These are phyloP conservation scores for Gossypium thurberi DNA, from an alignment of 345 rosid species.

Conservation along the genomic window DNA sequence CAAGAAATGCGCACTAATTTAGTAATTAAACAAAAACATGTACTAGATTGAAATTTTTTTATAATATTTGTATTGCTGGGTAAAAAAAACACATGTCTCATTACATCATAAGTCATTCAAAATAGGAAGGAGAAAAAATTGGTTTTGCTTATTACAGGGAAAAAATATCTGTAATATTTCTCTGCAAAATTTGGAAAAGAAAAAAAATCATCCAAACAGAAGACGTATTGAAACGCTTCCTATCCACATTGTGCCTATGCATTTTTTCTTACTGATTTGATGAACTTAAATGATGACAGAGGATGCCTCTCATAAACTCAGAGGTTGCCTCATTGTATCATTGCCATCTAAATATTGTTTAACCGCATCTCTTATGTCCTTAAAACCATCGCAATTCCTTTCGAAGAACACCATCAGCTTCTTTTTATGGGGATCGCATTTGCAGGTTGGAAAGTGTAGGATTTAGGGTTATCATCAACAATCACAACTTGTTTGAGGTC, in stretches of 20 bases:
- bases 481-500: slow-evolving; percentile 55
- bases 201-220: background rate
- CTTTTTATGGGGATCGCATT: slow-evolving; percentile 63
- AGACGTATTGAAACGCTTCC: no score
- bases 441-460: slow-evolving; percentile 59
- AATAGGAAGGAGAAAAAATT: background rate
- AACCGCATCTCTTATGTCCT: slow-evolving; percentile 63
- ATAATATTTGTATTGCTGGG: no score
- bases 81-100: background rate
- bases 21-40: no score
- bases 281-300: no score
- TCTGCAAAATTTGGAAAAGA: background rate
- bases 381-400: slow-evolving; percentile 32
- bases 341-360: background rate
- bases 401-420: slow-evolving; percentile 48
- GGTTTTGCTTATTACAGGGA: background rate
- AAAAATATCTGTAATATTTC: background rate
- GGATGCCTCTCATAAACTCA: no score
- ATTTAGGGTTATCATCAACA: slow-evolving; percentile 74
- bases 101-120: no score
- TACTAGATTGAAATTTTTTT: no score
- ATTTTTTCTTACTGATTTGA: no score
- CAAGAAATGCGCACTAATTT: no score
- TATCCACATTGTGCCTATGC: no score
- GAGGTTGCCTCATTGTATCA: background rate